These are phyloP conservation scores for Cyberlindnera mycetangii DNA, from an alignment of 805 yeast genomes.

Conservation along the genomic window DNA sequence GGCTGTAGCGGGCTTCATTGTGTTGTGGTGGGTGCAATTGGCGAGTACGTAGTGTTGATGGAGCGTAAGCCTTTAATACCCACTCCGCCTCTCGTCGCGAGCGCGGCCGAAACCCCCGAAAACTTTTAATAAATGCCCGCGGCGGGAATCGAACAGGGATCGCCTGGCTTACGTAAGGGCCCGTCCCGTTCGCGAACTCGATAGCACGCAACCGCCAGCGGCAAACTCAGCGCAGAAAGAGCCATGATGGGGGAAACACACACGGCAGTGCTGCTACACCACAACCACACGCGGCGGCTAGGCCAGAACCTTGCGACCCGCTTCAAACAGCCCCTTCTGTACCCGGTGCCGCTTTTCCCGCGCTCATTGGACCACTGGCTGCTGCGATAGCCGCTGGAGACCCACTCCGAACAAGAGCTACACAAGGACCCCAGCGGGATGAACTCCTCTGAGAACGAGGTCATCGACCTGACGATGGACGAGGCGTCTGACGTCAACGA, in stretches of 20 bases:
- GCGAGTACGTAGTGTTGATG: background rate
- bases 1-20: background rate
- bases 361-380: background rate
- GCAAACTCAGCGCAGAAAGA: too few relatives aligned
- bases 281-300: background rate
- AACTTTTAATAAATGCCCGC: background rate
- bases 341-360: background rate
- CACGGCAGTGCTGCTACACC: too few relatives aligned
- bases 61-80: background rate
- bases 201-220: too few relatives aligned
- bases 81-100: background rate
- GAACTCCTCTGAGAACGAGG: background rate
- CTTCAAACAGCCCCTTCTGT: background rate
- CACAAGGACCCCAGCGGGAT: background rate
- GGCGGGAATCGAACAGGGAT: background rate
- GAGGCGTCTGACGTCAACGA: background rate
- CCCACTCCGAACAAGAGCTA: background rate
- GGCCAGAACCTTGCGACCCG: background rate
- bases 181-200: too few relatives aligned
- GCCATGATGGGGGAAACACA: too few relatives aligned
- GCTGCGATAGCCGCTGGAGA: background rate
- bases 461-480: constrained; percentile 7
- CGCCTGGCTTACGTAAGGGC: background rate
- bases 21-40: background rate
- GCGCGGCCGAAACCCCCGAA: background rate